A percentile compares a stretch with the other conserved stretches of the same genome.
These are phyloP conservation scores for Microsporum ferrugineum DNA, from an alignment of 2,329 filamentous ascomycete genomes.

Conservation along the genomic window DNA sequence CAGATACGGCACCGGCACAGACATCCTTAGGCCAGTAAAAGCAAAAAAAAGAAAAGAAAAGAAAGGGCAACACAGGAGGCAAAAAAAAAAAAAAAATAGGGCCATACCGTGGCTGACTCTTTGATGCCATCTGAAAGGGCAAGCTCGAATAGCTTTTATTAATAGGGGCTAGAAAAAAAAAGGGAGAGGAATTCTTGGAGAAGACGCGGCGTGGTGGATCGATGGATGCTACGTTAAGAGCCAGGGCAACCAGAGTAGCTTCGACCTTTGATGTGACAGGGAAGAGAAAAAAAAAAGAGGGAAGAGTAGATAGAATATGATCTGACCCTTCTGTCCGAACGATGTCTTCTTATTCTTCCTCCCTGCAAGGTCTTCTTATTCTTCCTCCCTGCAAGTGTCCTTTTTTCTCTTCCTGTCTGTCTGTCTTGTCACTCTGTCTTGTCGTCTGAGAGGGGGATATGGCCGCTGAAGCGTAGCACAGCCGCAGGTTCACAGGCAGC, in stretches of 20 bases:
- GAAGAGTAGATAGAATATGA: neutral
- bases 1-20: neutral
- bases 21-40: neutral
- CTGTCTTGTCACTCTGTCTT: too few species aligned
- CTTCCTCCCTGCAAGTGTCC: too few species aligned
- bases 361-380: too few species aligned
- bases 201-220: neutral
- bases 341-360: too few species aligned
- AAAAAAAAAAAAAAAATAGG: neutral
- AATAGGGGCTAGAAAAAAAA: neutral
- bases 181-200: neutral
- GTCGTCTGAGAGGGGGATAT: too few species aligned
- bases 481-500: neutral
- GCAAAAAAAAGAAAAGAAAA: neutral
- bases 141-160: neutral
- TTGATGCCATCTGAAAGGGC: constrained; percentile 8
- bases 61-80: neutral
- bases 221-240: neutral
- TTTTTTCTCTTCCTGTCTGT: too few species aligned
- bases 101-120: constrained; percentile 11
- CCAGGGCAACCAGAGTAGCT: neutral
- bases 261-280: neutral
- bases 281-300: neutral
- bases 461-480: neutral
- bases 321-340: too few species aligned